Evolutionary conservation across 1,139 yeast genomes (phyloP), one percentile per base, ranked within the genome.

Genomic region (Entelexis paramagnoliae): DNA sequence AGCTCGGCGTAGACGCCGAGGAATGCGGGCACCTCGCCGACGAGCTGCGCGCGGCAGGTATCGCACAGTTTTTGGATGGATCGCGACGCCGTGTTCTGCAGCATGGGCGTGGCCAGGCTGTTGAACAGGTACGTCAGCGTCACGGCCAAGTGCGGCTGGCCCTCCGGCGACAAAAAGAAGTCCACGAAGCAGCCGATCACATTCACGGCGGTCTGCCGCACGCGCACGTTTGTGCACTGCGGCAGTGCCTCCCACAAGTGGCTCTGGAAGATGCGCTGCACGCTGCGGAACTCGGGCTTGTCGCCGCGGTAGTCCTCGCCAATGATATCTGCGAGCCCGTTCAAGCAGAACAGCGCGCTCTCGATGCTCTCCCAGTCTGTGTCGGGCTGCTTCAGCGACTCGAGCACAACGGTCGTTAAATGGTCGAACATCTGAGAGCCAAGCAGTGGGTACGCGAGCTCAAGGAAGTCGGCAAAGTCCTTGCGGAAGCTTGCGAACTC

Each of bases 391-490:
- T 29, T 28, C 9, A 64, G 48, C 8, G 64, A 51, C 1, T 60
- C 57, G 1, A 69, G 57, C 1, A 81, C 70, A 39, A 74, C 74
- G 4, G 65, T 62, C 2, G 77, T 69, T 33, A 86, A 67, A 34
- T 71, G 72, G 4, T 75, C 71, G 59, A 80, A 78, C 46, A 87
- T 68, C 2, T 76, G 72, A 6, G 70, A 62, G 34, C 83, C 83
- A 48, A 86, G 69, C 14, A 84, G 69, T 0, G 87, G 77, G 68
- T 82, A 85, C 3, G 82, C 67, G 0, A 78, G 71, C 51, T 86
- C 89, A 59, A 85, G 77, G 49, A 88, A 72, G 60, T 89, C 96
- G 1, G 83, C 77, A 10, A 84, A 82, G 55, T 83, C 89, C 24
- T 77, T 69, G 59, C 96, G 74, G 63, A 79, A 89, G 28, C 79